These are phyloP conservation scores for Penicillium sp. DNA, from an alignment of 2,329 filamentous ascomycete species.

Conservation along the genomic window DNA sequence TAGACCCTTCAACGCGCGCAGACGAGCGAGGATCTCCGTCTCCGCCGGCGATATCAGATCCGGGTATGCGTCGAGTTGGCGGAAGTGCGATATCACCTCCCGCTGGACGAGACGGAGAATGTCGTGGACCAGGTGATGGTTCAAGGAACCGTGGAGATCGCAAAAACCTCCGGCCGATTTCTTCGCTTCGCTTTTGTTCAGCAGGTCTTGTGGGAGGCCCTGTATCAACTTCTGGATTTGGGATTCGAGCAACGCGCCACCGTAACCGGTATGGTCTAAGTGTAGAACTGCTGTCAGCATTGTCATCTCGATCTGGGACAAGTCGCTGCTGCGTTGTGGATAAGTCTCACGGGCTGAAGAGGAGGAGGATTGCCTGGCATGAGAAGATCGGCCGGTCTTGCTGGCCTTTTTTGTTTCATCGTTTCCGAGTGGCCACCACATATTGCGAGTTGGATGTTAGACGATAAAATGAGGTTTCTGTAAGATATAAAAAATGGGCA, in stretches of 20 bases:
- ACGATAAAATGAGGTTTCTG: too few relatives aligned
- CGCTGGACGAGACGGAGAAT: constrained; percentile 23
- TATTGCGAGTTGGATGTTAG: background rate
- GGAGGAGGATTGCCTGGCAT: background rate
- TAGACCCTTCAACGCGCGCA: constrained; percentile 35
- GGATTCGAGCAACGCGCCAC: constrained; percentile 7
- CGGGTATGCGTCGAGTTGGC: constrained; percentile 22
- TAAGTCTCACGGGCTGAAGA: constrained; percentile 14
- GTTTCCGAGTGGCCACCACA: background rate
- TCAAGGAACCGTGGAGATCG: constrained; percentile 26
- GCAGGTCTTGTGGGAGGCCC: constrained; percentile 21
- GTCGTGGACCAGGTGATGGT: constrained; percentile 25
- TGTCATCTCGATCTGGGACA: constrained; percentile 23
- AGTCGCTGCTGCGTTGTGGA: constrained; percentile 20
- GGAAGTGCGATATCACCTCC: constrained; percentile 30
- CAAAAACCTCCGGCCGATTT: constrained; percentile 12
- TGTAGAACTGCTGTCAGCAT: constrained; percentile 27
- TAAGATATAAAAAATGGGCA: too few relatives aligned
- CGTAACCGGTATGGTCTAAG: constrained; percentile 20
- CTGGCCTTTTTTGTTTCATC: background rate
- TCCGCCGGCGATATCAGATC: constrained; percentile 16
- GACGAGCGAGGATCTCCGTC: constrained; percentile 16
- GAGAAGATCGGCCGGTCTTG: background rate
- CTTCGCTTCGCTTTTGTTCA: background rate
- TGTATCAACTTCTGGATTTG: constrained; percentile 16